phyloP scores from a whole-genome alignment of 345 rosid genomes.

The Populus euphratica region DNA sequence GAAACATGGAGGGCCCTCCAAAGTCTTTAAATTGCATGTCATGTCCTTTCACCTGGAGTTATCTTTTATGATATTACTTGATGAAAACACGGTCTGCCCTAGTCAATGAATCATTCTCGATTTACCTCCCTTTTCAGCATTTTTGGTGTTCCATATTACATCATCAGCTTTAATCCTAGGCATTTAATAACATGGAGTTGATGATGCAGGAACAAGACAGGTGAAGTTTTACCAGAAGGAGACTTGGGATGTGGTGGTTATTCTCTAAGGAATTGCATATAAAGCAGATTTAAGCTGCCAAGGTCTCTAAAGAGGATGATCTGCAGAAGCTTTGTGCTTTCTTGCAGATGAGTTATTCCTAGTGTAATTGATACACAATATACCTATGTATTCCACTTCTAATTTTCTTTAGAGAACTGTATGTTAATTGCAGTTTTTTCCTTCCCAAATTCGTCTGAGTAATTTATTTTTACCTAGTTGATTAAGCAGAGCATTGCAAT shows the following conservation, averaged over 20 bases:
- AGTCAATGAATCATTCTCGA: background rate
- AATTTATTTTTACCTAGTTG: background rate
- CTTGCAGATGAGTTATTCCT: background rate
- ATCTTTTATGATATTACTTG: background rate
- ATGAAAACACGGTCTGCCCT: background rate
- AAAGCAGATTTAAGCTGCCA: slow-evolving; percentile 19
- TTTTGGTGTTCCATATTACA: background rate
- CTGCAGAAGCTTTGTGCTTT: slow-evolving; percentile 3
- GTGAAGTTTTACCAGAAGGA: slow-evolving; percentile 36
- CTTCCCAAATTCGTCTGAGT: background rate
- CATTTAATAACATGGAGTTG: slow-evolving; percentile 13
- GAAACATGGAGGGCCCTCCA: background rate
- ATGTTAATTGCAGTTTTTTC: slow-evolving; percentile 5
- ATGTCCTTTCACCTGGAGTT: background rate
- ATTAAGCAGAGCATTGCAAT: background rate
- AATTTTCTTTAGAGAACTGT: background rate
- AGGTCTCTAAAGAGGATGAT: background rate
- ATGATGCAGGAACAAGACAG: slow-evolving; percentile 48
- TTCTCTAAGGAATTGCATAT: slow-evolving; percentile 47
- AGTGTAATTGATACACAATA: background rate
- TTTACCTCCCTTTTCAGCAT: background rate
- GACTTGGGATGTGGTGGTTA: slow-evolving; percentile 42
- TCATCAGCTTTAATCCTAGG: background rate
- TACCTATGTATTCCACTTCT: background rate
- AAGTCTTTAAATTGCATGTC: background rate